These are phyloP conservation scores for Wallacemonas collosoma DNA, from an alignment of 208 protist genomes.

Conservation along the genomic window DNA sequence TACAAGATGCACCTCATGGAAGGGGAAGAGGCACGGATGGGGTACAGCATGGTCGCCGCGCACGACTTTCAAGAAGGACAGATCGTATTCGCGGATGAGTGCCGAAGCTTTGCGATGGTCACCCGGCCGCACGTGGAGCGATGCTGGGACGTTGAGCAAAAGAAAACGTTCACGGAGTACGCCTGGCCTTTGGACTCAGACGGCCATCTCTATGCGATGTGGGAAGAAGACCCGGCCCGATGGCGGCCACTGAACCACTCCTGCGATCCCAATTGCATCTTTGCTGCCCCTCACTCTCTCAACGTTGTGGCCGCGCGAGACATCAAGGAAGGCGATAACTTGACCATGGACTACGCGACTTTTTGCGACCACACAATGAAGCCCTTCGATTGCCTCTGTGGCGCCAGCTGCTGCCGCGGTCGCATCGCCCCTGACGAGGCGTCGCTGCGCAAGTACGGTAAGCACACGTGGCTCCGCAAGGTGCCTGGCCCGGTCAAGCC, in stretches of 20 bases:
- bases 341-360: slow-evolving; percentile 91
- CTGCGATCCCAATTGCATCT: slow-evolving; percentile 87
- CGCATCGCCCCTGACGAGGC: slow-evolving; percentile 57
- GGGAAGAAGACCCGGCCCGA: slow-evolving; percentile 68
- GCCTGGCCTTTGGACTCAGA: slow-evolving; percentile 88
- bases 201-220: slow-evolving; percentile 86
- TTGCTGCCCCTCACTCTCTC: slow-evolving; percentile 78
- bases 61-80: slow-evolving; percentile 49
- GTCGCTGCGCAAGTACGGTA: slow-evolving; percentile 60
- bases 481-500: slow-evolving; percentile 31
- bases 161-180: slow-evolving; percentile 79
- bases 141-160: slow-evolving; percentile 49
- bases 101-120: slow-evolving; percentile 71
- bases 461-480: slow-evolving; percentile 64
- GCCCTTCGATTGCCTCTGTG: slow-evolving; percentile 79
- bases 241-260: slow-evolving; percentile 91
- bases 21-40: slow-evolving; percentile 43
- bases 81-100: slow-evolving; percentile 80
- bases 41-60: slow-evolving; percentile 67
- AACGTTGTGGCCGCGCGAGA: slow-evolving; percentile 79
- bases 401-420: slow-evolving; percentile 58
- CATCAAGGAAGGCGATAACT: slow-evolving; percentile 70
- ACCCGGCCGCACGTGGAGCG: slow-evolving; percentile 65
- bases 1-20: slow-evolving; percentile 37
- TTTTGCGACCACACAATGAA: slow-evolving; percentile 91